These are phyloP conservation scores for Penicillium sp. DNA, from an alignment of 2,329 filamentous ascomycete genomes.

Conservation along the genomic window DNA sequence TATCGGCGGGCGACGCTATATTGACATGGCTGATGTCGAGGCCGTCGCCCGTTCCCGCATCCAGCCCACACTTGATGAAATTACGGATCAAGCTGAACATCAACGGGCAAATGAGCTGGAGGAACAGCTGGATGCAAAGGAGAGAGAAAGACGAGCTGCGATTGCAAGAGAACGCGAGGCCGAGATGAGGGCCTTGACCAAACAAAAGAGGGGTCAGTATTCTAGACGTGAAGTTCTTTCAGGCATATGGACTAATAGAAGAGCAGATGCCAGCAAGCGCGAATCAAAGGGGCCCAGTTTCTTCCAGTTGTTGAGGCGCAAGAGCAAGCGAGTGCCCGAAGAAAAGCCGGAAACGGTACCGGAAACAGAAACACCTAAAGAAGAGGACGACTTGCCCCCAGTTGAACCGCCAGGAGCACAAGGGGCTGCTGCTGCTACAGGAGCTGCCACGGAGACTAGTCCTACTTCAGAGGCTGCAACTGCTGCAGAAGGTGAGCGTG, in stretches of 20 bases:
- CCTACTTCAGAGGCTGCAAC: not conserved
- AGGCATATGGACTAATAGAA: not conserved
- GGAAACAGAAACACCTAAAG: not conserved
- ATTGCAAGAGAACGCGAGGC: slow-evolving; percentile 39
- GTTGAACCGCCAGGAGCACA: not conserved
- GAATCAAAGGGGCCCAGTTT: slow-evolving; percentile 21
- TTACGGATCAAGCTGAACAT: slow-evolving; percentile 70
- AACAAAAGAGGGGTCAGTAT: slow-evolving; percentile 27
- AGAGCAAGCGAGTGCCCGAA: slow-evolving; percentile 21
- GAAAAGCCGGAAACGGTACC: slow-evolving; percentile 14
- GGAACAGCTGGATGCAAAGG: slow-evolving; percentile 59
- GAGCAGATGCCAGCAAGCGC: slow-evolving; percentile 15
- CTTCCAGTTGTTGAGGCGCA: slow-evolving; percentile 26
- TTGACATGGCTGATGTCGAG: slow-evolving; percentile 73
- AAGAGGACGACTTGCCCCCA: slow-evolving; percentile 2
- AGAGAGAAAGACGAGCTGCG: slow-evolving; percentile 57
- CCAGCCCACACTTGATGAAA: slow-evolving; percentile 79
- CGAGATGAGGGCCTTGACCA: slow-evolving; percentile 32
- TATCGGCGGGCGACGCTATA: slow-evolving; percentile 74
- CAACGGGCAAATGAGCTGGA: slow-evolving; percentile 65
- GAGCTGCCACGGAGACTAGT: not conserved
- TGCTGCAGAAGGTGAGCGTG: slow-evolving; percentile 3
- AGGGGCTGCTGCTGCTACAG: not conserved
- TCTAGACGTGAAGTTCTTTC: too few relatives aligned
- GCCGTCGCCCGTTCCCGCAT: slow-evolving; percentile 71